Conservation (phyloP, 345 rosid species). For the Salix caprea region DNA sequence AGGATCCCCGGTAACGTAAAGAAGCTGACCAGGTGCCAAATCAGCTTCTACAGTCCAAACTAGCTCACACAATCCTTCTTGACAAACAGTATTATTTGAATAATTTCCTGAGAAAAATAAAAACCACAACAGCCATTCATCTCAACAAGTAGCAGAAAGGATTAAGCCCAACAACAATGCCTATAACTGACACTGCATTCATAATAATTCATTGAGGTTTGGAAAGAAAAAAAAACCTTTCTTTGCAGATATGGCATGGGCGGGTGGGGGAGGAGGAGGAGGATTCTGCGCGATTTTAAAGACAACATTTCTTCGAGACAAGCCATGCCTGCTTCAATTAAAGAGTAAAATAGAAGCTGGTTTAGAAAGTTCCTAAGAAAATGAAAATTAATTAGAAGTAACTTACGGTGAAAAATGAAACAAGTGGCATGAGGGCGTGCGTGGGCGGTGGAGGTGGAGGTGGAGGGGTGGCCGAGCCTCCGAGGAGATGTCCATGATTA, state of each 20-base stretch:
- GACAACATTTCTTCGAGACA: too few relatives aligned
- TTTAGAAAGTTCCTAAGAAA: too few relatives aligned
- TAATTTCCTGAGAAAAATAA: conserved; percentile 46
- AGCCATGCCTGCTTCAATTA: too few relatives aligned
- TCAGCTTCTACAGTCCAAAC: conserved; percentile 85
- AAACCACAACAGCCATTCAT: conserved; percentile 24
- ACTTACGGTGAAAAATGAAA: conserved; percentile 52
- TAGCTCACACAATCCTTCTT: conserved; percentile 53
- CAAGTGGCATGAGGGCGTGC: conserved; percentile 35
- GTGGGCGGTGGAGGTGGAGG: conserved; percentile 21
- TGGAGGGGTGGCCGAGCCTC: conserved; percentile 40
- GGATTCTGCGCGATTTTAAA: too few relatives aligned
- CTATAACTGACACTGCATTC: neutral
- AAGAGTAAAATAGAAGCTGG: too few relatives aligned
- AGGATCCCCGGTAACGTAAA: conserved; percentile 77
- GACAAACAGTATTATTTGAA: conserved; percentile 27
- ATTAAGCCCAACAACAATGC: conserved; percentile 13
- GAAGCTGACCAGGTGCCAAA: conserved; percentile 52
- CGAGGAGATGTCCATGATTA: conserved; percentile 45
- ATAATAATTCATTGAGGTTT: too few relatives aligned
- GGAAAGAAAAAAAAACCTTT: too few relatives aligned
- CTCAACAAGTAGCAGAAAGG: conserved; percentile 16
- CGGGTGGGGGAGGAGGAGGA: too few relatives aligned
- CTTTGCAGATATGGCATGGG: too few relatives aligned
- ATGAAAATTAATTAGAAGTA: neutral